These are phyloP conservation scores for Melocanna baccifera DNA, from an alignment of 176 grass and related monocot species.

Conservation along the genomic window DNA sequence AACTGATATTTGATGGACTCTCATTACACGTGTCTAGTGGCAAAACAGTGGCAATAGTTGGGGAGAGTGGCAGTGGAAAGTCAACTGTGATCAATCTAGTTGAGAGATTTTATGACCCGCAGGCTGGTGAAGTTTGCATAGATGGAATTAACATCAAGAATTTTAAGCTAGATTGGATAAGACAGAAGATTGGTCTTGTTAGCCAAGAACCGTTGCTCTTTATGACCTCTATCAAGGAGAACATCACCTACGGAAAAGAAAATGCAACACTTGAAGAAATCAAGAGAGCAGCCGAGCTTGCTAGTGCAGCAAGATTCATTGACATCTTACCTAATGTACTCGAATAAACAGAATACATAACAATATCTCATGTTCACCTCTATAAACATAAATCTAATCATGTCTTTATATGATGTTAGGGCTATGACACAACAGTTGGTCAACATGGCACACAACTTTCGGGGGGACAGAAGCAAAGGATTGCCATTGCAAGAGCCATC, in stretches of 20 bases:
- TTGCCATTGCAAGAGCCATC: conserved; percentile 70
- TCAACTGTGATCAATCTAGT: conserved; percentile 68
- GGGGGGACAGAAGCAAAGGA: conserved; percentile 75
- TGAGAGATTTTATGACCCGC: conserved; percentile 82
- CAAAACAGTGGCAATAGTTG: conserved; percentile 80
- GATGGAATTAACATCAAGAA: conserved; percentile 75
- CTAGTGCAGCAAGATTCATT: conserved; percentile 74
- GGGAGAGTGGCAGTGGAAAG: conserved; percentile 83
- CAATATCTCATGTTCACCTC: not conserved
- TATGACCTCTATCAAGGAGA: conserved; percentile 69
- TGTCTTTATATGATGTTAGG: conserved; percentile 33
- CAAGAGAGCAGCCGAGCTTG: conserved; percentile 68
- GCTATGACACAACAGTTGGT: conserved; percentile 65
- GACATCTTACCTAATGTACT: conserved; percentile 66
- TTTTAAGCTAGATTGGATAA: conserved; percentile 62
- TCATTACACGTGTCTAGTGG: conserved; percentile 45
- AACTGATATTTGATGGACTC: conserved; percentile 40
- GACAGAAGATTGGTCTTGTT: conserved; percentile 70
- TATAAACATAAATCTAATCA: too few relatives aligned
- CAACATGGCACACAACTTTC: conserved; percentile 61
- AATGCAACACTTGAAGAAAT: conserved; percentile 69
- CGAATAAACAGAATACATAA: conserved; percentile 2
- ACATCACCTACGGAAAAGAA: conserved; percentile 77
- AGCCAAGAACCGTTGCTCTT: conserved; percentile 83
- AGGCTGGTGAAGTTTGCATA: conserved; percentile 61